These are phyloP conservation scores for Fragaria vesca DNA, from an alignment of 306 rosid genomes.

Conservation along the genomic window DNA sequence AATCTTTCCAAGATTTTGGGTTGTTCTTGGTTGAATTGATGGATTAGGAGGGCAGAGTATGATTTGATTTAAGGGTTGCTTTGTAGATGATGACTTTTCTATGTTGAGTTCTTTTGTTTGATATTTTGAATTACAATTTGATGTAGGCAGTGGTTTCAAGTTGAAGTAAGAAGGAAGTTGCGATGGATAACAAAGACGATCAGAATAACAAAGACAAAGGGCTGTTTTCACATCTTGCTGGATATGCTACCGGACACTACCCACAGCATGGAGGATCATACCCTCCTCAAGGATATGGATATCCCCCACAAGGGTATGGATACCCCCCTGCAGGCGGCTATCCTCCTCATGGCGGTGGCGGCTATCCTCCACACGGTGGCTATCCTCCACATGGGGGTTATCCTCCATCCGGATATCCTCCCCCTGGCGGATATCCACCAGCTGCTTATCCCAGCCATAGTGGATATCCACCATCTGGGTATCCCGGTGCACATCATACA, in stretches of 20 bases:
- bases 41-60: neutral
- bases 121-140: neutral
- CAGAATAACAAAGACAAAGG: conserved; percentile 71
- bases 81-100: neutral
- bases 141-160: conserved; percentile 1
- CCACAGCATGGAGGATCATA: conserved; percentile 39
- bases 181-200: conserved; percentile 47
- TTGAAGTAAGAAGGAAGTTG: conserved; percentile 54
- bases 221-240: conserved; percentile 52
- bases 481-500: conserved; percentile 44
- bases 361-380: conserved; percentile 18
- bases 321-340: conserved; percentile 27
- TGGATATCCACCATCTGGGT: conserved; percentile 62
- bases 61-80: neutral
- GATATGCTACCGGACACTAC: conserved; percentile 40
- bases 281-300: conserved; percentile 31
- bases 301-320: conserved; percentile 27
- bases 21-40: neutral
- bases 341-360: conserved; percentile 20
- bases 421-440: conserved; percentile 48
- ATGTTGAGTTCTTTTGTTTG: neutral
- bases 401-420: conserved; percentile 44
- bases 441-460: conserved; percentile 31
- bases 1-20: neutral
- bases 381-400: conserved; percentile 35